Percentiles rank a stretch among this genome's conserved stretches.
phyloP scores from a whole-genome alignment of 2,329 filamentous ascomycete genomes.

The Exophiala viscosa region DNA sequence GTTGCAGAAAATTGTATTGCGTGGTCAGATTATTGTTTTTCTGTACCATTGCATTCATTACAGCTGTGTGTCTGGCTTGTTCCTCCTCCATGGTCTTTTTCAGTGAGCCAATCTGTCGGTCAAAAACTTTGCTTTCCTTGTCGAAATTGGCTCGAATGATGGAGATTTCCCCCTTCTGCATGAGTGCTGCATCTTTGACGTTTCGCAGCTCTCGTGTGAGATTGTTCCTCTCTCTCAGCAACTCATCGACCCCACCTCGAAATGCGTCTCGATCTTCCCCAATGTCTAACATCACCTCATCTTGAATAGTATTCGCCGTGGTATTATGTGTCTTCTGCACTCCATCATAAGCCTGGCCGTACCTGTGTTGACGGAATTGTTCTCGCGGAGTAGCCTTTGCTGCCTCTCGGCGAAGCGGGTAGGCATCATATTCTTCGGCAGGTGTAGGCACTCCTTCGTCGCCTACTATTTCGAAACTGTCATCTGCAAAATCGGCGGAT shows the following conservation, averaged over 20 bases:
- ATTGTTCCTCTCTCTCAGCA: slow-evolving; percentile 38
- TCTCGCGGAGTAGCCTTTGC: slow-evolving; percentile 27
- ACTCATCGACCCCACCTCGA: slow-evolving; percentile 22
- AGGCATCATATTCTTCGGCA: slow-evolving; percentile 27
- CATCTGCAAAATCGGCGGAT: slow-evolving; percentile 38
- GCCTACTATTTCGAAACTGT: slow-evolving; percentile 39
- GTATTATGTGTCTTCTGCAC: neutral
- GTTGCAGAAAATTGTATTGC: slow-evolving; percentile 58
- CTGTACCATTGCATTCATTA: slow-evolving; percentile 52
- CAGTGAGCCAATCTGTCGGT: slow-evolving; percentile 50
- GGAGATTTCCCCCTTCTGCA: slow-evolving; percentile 58
- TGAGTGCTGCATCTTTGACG: slow-evolving; percentile 42
- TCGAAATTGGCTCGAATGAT: slow-evolving; percentile 59
- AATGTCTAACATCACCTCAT: neutral
- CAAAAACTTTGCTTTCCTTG: slow-evolving; percentile 51
- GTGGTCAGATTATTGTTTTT: slow-evolving; percentile 57
- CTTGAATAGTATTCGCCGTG: neutral
- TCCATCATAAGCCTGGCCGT: slow-evolving; percentile 17
- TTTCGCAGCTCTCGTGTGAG: slow-evolving; percentile 38
- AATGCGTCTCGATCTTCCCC: slow-evolving; percentile 31
- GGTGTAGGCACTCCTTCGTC: slow-evolving; percentile 32
- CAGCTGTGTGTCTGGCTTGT: slow-evolving; percentile 50
- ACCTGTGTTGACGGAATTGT: slow-evolving; percentile 28
- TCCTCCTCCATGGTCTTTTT: slow-evolving; percentile 54
- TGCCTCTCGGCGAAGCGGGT: slow-evolving; percentile 6